Evolutionary conservation across 768 basidiomycete species (phyloP), one percentile per base, ranked within the genome.

Genomic region (Leccinum olivaceopallidum): DNA sequence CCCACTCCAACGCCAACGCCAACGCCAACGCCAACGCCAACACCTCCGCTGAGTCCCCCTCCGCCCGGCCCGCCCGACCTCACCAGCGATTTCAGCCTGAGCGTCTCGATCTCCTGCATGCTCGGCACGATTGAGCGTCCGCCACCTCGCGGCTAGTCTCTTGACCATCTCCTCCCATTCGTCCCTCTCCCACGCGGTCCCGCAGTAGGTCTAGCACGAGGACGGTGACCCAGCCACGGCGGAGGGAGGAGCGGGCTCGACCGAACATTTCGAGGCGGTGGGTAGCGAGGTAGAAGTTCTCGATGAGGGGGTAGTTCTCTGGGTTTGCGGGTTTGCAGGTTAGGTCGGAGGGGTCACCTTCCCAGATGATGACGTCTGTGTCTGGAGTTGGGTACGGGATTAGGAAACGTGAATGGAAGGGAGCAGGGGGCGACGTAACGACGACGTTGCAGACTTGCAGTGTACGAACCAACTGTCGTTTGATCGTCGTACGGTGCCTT

Each of bases 391-490:
- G n/a, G 28, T n/a, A n/a, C 26, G 26, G 48, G 24, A n/a, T 28
- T 13, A 51, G 4, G 1, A 5, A 32, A 10, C 3, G 26, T n/a
- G 60, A 8, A 39, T 8, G 16, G 7, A 24, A 32, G 16, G 1
- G 12, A 16, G 24, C 37, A 36, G 22, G 4, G 16, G 30, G 28
- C 10, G 56, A 64, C 92, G 55, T 72, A 92, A 92, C 94, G 65
- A 99, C 90, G 75, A n/a, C n/a, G n/a, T n/a, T n/a, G n/a, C n/a
- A n/a, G n/a, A n/a, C n/a, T 99, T 99, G 71, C 95, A 98, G 74
- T 99, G 96, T 0, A 97, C 96, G 75, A 98, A 95, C 89, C 93
- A 92, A 61, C 88, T 89, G 72, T 99, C 97, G 2, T 91, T 95
- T 20, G 92, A 93, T 32, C 97, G 83, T 24, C 96, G 85, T 13